Conservation (phyloP, 495 filamentous ascomycete genomes). For the Apodospora peruviana region DNA sequence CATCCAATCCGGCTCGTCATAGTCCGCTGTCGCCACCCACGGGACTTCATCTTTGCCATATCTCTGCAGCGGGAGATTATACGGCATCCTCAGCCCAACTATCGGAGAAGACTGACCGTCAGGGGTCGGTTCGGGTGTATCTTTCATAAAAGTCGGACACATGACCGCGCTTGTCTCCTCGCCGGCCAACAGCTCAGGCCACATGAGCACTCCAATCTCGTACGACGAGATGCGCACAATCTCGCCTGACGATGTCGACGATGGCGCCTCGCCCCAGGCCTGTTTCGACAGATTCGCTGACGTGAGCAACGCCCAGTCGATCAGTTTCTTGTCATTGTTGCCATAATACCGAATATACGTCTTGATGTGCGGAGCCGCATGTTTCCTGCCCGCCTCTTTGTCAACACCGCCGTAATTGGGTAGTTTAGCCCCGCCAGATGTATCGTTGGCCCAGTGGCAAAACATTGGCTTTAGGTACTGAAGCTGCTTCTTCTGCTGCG, state of each 20-base stretch:
- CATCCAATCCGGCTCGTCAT: slow-evolving; percentile 63
- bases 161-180: slow-evolving; percentile 57
- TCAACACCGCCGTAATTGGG: neutral
- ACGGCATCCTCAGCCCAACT: slow-evolving; percentile 76
- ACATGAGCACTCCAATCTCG: slow-evolving; percentile 81
- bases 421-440: slow-evolving; percentile 32
- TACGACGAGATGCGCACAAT: slow-evolving; percentile 73
- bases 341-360: slow-evolving; percentile 72
- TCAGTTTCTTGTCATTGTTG: slow-evolving; percentile 21
- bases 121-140: slow-evolving; percentile 23
- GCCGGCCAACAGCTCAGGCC: slow-evolving; percentile 62
- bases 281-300: slow-evolving; percentile 86
- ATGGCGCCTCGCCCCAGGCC: slow-evolving; percentile 71
- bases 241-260: slow-evolving; percentile 47
- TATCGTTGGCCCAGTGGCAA: slow-evolving; percentile 60
- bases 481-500: slow-evolving; percentile 67
- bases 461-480: slow-evolving; percentile 66
- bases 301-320: slow-evolving; percentile 84
- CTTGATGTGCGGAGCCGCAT: slow-evolving; percentile 89
- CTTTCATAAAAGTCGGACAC: slow-evolving; percentile 61
- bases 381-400: slow-evolving; percentile 51
- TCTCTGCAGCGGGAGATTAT: slow-evolving; percentile 66
- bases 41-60: slow-evolving; percentile 62
- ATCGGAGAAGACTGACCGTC: slow-evolving; percentile 18
- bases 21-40: slow-evolving; percentile 67